Conservation (phyloP, 129 eudicot species). For the Centella asiatica region DNA sequence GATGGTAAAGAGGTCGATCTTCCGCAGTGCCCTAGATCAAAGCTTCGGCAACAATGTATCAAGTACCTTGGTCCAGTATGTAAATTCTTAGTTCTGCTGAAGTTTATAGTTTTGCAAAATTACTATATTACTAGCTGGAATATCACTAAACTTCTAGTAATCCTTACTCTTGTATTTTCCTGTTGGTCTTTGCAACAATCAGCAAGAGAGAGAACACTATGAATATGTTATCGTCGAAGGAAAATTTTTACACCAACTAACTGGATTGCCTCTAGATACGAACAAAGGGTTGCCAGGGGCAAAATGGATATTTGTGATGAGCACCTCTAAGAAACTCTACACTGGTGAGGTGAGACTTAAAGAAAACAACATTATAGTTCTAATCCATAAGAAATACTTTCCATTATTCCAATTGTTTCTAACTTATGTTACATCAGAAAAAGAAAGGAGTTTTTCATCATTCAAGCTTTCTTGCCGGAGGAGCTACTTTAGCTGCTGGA, state of each 20-base stretch:
- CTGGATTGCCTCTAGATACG: conserved; percentile 57
- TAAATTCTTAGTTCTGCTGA: background rate
- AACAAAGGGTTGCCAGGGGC: conserved; percentile 25
- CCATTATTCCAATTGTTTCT: background rate
- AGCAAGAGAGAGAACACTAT: conserved; percentile 84
- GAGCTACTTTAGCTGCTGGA: conserved; percentile 95
- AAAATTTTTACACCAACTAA: conserved; percentile 43
- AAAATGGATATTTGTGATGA: conserved; percentile 90
- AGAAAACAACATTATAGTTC: background rate
- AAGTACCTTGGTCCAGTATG: conserved; percentile 98
- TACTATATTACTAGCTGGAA: background rate
- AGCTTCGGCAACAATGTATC: conserved; percentile 77
- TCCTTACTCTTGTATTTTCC: background rate
- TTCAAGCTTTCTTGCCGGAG: conserved; percentile 96
- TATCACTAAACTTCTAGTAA: background rate
- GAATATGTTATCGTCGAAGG: conserved; percentile 71
- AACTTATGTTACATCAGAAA: conserved; percentile 40
- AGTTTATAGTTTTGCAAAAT: too few relatives aligned
- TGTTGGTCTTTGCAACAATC: conserved; percentile 12
- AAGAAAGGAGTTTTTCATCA: conserved; percentile 92
- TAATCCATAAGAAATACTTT: background rate
- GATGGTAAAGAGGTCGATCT: conserved; percentile 87
- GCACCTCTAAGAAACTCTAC: conserved; percentile 64
- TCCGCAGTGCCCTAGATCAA: conserved; percentile 74
- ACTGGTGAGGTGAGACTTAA: conserved; percentile 62